phyloP scores from a whole-genome alignment of 345 rosid species.

The Arabis hirsuta region DNA sequence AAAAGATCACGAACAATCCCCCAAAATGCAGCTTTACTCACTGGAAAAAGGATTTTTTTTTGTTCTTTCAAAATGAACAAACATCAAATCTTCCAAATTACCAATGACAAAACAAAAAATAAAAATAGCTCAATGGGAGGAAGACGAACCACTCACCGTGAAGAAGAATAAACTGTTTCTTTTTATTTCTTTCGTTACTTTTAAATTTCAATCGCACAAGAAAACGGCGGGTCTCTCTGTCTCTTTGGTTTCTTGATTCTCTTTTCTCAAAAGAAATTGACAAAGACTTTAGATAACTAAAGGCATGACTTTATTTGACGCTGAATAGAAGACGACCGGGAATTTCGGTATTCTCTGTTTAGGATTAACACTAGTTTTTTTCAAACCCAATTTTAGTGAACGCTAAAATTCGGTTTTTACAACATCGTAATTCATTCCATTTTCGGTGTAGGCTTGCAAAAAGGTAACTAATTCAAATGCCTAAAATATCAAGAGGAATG shows the following conservation, averaged over 20 bases:
- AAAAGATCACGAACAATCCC: not conserved
- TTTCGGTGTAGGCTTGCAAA: slow-evolving; percentile 11
- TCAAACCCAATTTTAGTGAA: slow-evolving; percentile 23
- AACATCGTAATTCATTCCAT: slow-evolving; percentile 5
- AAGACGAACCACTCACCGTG: slow-evolving; percentile 4
- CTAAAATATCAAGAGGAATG: slow-evolving; percentile 23
- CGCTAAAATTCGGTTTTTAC: not conserved
- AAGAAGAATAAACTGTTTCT: not conserved
- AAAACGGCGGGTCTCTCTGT: not conserved
- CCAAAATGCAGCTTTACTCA: not conserved
- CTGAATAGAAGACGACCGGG: slow-evolving; percentile 29
- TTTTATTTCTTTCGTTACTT: slow-evolving; percentile 1
- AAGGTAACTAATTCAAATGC: slow-evolving; percentile 18
- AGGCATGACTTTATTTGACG: slow-evolving; percentile 9
- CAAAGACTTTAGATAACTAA: slow-evolving; percentile 1
- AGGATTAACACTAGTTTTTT: slow-evolving; percentile 17
- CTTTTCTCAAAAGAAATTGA: slow-evolving; percentile 15
- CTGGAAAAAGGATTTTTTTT: not conserved
- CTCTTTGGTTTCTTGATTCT: not conserved
- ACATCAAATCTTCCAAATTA: not conserved
- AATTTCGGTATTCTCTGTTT: slow-evolving; percentile 23
- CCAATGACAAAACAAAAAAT: no score
- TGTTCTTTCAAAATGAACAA: not conserved
- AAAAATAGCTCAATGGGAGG: not conserved
- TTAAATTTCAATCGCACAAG: not conserved